A percentile compares a stretch with the other conserved stretches of the same genome.
Conservation (phyloP, 352 stramenopile genomes). For the Pythium myriotylum region DNA sequence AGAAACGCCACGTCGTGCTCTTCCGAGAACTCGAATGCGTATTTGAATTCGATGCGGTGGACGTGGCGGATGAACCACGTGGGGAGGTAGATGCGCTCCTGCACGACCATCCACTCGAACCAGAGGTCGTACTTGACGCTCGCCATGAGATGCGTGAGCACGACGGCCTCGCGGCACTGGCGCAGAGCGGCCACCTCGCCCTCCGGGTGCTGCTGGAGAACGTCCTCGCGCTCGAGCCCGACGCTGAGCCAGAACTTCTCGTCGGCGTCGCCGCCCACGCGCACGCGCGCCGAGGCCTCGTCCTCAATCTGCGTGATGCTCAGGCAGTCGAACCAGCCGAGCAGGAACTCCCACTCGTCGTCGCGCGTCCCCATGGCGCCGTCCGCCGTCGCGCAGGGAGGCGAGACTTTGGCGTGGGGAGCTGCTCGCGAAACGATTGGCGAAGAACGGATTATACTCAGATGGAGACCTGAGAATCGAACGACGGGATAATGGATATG, state of each 20-base stretch:
- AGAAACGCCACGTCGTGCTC: conserved; percentile 7
- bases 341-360: conserved; percentile 10
- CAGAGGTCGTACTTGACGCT: conserved; percentile 4
- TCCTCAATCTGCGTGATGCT: not conserved
- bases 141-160: conserved; percentile 7
- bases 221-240: conserved; percentile 6
- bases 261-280: not conserved
- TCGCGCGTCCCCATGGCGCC: not conserved
- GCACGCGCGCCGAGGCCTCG: not conserved
- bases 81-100: not conserved
- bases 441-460: conserved; percentile 3
- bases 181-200: conserved; percentile 5
- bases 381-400: not conserved
- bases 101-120: conserved; percentile 8
- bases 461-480: conserved; percentile 1
- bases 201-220: conserved; percentile 1
- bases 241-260: conserved; percentile 7
- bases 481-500: too few species aligned
- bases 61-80: conserved; percentile 3
- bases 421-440: not conserved
- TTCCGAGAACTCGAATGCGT: conserved; percentile 13
- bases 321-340: conserved; percentile 4
- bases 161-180: conserved; percentile 4
- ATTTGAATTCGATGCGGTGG: not conserved
- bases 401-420: not conserved